Percentiles rank a stretch among this genome's conserved stretches.
These are phyloP conservation scores for Alnus glutinosa DNA, from an alignment of 306 rosid genomes.

Conservation along the genomic window DNA sequence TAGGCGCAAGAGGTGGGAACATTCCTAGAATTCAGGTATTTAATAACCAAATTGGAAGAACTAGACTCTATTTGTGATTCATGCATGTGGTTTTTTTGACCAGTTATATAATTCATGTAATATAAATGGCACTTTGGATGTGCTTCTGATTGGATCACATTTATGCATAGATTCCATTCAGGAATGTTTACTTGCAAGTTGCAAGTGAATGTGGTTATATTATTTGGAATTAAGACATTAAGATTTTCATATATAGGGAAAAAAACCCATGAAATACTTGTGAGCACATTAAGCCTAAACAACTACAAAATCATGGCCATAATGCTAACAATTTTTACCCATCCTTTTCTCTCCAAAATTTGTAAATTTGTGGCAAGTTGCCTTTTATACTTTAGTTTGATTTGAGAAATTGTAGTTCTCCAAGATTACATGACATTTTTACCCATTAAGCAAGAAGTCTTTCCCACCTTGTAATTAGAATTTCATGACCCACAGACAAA, in stretches of 20 bases:
- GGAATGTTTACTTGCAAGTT: constrained; percentile 4
- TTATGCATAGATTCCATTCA: constrained; percentile 1
- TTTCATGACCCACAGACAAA: neutral
- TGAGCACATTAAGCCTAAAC: neutral
- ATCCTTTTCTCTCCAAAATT: neutral
- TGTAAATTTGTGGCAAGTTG: neutral
- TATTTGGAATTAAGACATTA: neutral
- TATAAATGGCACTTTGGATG: neutral
- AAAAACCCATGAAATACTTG: neutral
- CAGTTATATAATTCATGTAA: neutral
- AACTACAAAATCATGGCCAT: neutral
- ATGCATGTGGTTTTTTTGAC: constrained; percentile 7
- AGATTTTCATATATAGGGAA: no score
- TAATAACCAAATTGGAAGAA: constrained; percentile 23
- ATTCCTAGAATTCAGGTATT: constrained; percentile 58
- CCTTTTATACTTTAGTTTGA: neutral
- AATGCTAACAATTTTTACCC: neutral
- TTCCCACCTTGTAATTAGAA: neutral
- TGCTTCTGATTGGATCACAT: constrained; percentile 14
- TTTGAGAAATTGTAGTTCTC: neutral
- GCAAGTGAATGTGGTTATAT: constrained; percentile 5
- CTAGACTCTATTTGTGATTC: neutral
- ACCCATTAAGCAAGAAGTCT: neutral
- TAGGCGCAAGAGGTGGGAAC: constrained; percentile 59
- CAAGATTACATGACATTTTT: neutral